Evolutionary conservation across 2,329 filamentous ascomycete species (phyloP), one percentile per base, ranked within the genome.

Genomic region (Trichoderma koningii): DNA sequence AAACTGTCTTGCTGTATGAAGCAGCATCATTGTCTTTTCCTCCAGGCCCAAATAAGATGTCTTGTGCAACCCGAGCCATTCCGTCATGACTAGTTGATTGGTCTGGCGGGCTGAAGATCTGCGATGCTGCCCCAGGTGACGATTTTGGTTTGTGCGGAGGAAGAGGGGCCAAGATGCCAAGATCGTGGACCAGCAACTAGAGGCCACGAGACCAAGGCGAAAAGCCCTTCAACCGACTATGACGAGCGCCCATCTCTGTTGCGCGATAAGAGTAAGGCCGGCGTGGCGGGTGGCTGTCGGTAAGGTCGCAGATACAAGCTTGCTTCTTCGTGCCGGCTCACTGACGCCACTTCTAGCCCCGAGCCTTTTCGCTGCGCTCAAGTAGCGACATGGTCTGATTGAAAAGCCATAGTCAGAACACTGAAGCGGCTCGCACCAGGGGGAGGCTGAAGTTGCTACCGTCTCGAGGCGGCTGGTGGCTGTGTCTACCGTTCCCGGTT

Each of bases 61-160:
- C 38, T 56, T 47, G 42, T 17, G 26, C 42, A 19, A 26, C 44
- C 28, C 48, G 28, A 50, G 42, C 50, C 17, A 28, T 55, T 55
- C 15, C 17, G 28, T 51, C 34, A 50, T 48, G 17, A 26, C 38
- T 45, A n/a, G 41, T 45, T 55, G 59, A 63, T 63, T 50, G 50
- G 55, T 63, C 59, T 63, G 59, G 50, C 50, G 47, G 41, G 59
- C 47, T 45, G 50, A 28, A 28, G 59, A 63, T 55, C 59, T 63
- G 59, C 50, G 30, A 23, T 38, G 3, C n/a, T 41, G 26, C 55
- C 59, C 34, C 38, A 19, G 21, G 17, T 23, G 23, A 52, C 47
- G 30, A 17, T 38, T 61, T 45, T 61, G 48, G 28, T 47, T 26
- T 7, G 48, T 26, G n/a, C 34, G n/a, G 47, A n/a, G 57, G 26